phyloP scores from a whole-genome alignment of 139 green algal genomes.

The Chlamydomonas applanata region DNA sequence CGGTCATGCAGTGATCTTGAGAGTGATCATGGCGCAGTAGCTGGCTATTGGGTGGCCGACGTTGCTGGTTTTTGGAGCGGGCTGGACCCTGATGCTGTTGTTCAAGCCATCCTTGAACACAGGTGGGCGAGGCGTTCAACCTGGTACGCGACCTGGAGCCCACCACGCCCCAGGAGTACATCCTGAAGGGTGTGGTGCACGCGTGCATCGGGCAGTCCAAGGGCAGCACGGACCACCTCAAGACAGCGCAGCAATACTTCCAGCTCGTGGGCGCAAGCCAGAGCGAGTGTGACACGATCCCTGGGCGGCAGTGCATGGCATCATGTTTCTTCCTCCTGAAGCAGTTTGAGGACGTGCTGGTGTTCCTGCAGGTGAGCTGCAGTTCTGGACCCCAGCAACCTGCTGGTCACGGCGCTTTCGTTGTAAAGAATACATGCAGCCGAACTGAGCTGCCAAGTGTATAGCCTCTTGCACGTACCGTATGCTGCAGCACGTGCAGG shows the following conservation, averaged over 20 bases:
- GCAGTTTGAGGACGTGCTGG: conserved; percentile 76
- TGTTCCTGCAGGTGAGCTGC: conserved; percentile 49
- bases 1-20: too few species aligned
- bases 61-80: too few species aligned
- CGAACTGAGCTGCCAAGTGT: neutral
- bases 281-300: conserved; percentile 85
- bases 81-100: too few species aligned
- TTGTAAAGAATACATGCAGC: too few species aligned
- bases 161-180: conserved; percentile 76
- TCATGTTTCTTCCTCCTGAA: conserved; percentile 80
- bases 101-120: too few species aligned
- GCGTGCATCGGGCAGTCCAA: conserved; percentile 66
- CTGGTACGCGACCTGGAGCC: conserved; percentile 79
- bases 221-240: conserved; percentile 62
- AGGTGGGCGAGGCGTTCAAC: conserved; percentile 60
- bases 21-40: too few species aligned
- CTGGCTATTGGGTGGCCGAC: too few species aligned
- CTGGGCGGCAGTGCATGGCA: conserved; percentile 84
- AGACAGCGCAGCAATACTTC: conserved; percentile 79
- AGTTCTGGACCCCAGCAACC: neutral
- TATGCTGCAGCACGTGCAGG: too few species aligned
- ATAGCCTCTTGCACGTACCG: neutral
- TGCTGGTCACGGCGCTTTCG: neutral
- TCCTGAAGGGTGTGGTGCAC: conserved; percentile 80
- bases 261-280: conserved; percentile 70